Conservation (phyloP, 495 filamentous ascomycete genomes). For the Penicillium dipodomyicola region DNA sequence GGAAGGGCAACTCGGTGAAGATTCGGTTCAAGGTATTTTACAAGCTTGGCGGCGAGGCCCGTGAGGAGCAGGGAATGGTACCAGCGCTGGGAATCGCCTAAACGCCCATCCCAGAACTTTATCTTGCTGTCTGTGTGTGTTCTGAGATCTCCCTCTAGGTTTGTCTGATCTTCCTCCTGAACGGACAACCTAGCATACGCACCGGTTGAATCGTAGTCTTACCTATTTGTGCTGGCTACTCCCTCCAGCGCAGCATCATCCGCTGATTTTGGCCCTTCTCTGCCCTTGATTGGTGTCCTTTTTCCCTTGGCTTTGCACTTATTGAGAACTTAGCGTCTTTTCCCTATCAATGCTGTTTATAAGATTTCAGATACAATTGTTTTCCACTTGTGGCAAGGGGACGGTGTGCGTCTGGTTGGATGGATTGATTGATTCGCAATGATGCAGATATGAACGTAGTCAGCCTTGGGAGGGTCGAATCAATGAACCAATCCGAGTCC, state of each 20-base stretch:
- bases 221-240: neutral
- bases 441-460: neutral
- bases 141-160: neutral
- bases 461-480: no score
- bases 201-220: neutral
- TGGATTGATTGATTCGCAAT: neutral
- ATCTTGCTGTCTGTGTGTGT: neutral
- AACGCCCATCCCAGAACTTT: neutral
- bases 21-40: conserved; percentile 87
- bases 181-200: neutral
- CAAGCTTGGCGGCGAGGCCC: conserved; percentile 60
- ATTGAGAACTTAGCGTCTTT: conserved; percentile 27
- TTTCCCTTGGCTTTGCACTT: conserved; percentile 7
- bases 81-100: conserved; percentile 74
- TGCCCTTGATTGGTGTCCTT: neutral
- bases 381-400: neutral
- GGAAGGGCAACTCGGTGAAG: conserved; percentile 74
- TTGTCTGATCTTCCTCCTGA: neutral
- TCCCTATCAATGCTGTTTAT: conserved; percentile 23
- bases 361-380: conserved; percentile 6
- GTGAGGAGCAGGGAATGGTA: conserved; percentile 86
- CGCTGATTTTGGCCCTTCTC: neutral
- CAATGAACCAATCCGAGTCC: neutral
- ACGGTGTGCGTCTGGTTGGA: neutral
- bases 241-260: neutral